Conservation (phyloP, 176 grass and related monocot species). For the Carex kokanica region DNA sequence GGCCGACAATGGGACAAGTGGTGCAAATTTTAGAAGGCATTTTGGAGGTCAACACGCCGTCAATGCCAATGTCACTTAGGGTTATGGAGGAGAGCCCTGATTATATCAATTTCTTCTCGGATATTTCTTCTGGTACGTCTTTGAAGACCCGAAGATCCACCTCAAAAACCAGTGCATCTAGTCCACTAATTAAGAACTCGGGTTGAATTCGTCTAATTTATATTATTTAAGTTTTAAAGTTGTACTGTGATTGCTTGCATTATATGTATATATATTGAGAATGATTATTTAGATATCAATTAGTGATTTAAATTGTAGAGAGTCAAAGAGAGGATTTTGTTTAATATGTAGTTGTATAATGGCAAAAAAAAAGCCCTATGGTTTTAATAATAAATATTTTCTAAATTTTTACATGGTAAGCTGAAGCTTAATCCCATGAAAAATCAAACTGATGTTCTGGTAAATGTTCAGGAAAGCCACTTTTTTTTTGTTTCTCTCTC, state of each 20-base stretch:
- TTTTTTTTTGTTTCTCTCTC: not conserved
- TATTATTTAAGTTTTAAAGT: not conserved
- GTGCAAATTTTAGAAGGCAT: constrained; percentile 76
- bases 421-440: not conserved
- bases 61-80: constrained; percentile 57
- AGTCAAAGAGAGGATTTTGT: not conserved
- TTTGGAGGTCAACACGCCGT: constrained; percentile 62
- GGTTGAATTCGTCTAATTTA: not conserved
- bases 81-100: constrained; percentile 57
- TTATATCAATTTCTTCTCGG: constrained; percentile 68
- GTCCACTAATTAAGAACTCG: not conserved
- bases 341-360: not conserved
- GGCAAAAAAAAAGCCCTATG: not conserved
- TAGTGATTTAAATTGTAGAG: not conserved
- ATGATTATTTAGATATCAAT: not conserved
- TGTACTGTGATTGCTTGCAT: not conserved
- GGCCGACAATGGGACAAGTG: constrained; percentile 67
- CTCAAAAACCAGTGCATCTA: not conserved
- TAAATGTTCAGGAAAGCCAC: not conserved
- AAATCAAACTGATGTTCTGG: not conserved
- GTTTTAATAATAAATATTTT: not conserved
- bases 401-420: not conserved
- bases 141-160: constrained; percentile 38
- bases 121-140: constrained; percentile 41
- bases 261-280: not conserved